A percentile compares a stretch with the other conserved stretches of the same genome.
Conservation (phyloP, 139 green algal genomes). For the Picochlorum sp. region DNA sequence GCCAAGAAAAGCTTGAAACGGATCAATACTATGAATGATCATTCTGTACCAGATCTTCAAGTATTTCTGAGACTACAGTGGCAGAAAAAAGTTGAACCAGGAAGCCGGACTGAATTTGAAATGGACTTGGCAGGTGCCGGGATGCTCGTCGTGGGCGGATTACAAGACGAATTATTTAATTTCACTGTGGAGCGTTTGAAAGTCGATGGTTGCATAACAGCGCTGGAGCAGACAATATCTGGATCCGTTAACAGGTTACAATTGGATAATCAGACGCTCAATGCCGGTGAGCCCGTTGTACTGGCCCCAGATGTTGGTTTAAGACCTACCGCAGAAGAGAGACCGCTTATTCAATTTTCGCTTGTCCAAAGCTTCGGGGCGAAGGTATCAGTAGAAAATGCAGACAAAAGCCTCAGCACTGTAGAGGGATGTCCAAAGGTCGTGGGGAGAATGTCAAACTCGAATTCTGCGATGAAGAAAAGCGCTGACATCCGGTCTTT, state of each 20-base stretch:
- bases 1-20: neutral
- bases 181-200: conserved; percentile 42
- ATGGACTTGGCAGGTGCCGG: conserved; percentile 50
- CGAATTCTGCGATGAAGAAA: neutral
- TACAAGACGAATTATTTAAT: conserved; percentile 78
- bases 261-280: conserved; percentile 83
- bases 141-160: conserved; percentile 48
- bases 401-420: neutral
- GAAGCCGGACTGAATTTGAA: conserved; percentile 35
- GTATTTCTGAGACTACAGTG: conserved; percentile 62
- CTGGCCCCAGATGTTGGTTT: conserved; percentile 44
- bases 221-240: conserved; percentile 20
- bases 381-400: conserved; percentile 1
- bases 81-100: conserved; percentile 29
- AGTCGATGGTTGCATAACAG: conserved; percentile 5
- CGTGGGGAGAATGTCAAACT: neutral
- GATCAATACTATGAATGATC: conserved; percentile 2
- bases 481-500: conserved; percentile 56
- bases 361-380: conserved; percentile 37
- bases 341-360: conserved; percentile 35
- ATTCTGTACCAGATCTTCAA: conserved; percentile 17
- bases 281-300: conserved; percentile 68
- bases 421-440: neutral
- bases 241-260: conserved; percentile 55
- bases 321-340: conserved; percentile 2